These are phyloP conservation scores for Tarenaya hassleriana DNA, from an alignment of 345 rosid genomes.

Conservation along the genomic window DNA sequence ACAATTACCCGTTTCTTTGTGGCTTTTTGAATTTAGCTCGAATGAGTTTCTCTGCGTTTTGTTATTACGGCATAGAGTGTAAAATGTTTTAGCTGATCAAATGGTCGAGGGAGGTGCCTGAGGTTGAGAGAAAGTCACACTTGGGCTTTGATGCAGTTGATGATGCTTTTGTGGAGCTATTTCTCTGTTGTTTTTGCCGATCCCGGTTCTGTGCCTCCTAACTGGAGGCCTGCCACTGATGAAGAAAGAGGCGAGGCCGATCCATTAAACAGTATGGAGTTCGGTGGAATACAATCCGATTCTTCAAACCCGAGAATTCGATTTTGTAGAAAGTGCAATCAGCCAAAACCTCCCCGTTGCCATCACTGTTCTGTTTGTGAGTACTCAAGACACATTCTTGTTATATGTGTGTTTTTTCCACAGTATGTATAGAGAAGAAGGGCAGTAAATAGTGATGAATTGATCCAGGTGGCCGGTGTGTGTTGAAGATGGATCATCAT, in stretches of 20 bases:
- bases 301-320: conserved; percentile 55
- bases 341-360: conserved; percentile 89
- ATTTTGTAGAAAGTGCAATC: conserved; percentile 87
- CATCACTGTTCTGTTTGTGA: conserved; percentile 98
- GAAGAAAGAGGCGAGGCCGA: conserved; percentile 94
- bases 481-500: conserved; percentile 98
- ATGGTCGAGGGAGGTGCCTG: too few species aligned
- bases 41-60: too few species aligned
- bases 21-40: too few species aligned
- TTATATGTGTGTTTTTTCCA: not conserved
- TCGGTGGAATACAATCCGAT: conserved; percentile 43
- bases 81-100: too few species aligned
- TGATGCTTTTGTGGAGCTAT: conserved; percentile 92
- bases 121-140: too few species aligned
- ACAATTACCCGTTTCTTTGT: too few species aligned
- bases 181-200: conserved; percentile 92
- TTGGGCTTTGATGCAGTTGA: conserved; percentile 49
- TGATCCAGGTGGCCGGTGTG: conserved; percentile 79
- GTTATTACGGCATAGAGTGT: too few species aligned
- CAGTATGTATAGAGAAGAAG: conserved; percentile 8
- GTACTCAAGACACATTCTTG: conserved; percentile 20
- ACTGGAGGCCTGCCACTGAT: conserved; percentile 78
- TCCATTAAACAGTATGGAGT: conserved; percentile 57
- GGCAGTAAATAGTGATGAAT: conserved; percentile 20
- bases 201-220: conserved; percentile 90